These are phyloP conservation scores for Neopestalotiopsis rosae DNA, from an alignment of 2,329 filamentous ascomycete genomes.

Conservation along the genomic window DNA sequence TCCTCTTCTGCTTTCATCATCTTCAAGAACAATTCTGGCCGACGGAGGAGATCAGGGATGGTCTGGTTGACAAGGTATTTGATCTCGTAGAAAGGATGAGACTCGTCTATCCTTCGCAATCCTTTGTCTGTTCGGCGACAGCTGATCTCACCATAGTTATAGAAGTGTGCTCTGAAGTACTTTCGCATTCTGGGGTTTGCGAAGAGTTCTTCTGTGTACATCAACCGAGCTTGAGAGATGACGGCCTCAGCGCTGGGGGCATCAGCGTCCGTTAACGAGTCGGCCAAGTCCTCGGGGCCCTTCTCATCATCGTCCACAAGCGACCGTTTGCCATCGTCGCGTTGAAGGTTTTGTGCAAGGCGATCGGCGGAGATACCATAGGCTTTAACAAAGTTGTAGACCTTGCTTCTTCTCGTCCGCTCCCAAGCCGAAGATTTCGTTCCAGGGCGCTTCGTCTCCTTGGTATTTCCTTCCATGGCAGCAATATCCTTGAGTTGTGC, in stretches of 20 bases:
- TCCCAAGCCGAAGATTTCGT: slow-evolving; percentile 82
- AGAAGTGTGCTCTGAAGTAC: slow-evolving; percentile 82
- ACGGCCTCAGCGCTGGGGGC: slow-evolving; percentile 80
- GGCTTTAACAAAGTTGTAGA: slow-evolving; percentile 82
- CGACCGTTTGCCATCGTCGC: slow-evolving; percentile 67
- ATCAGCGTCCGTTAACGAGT: slow-evolving; percentile 73
- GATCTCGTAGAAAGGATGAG: slow-evolving; percentile 96
- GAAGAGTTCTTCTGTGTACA: slow-evolving; percentile 90
- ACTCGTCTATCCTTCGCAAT: slow-evolving; percentile 88
- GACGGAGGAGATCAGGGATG: slow-evolving; percentile 77
- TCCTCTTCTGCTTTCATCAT: slow-evolving; percentile 98
- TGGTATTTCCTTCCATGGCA: slow-evolving; percentile 64
- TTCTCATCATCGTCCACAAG: slow-evolving; percentile 84
- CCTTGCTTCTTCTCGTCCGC: slow-evolving; percentile 79
- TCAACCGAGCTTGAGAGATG: slow-evolving; percentile 78
- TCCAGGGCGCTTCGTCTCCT: slow-evolving; percentile 80
- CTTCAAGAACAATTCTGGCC: slow-evolving; percentile 89
- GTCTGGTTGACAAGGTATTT: slow-evolving; percentile 94
- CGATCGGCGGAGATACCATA: slow-evolving; percentile 91
- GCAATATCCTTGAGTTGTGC: slow-evolving; percentile 82
- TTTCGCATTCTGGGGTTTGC: slow-evolving; percentile 89
- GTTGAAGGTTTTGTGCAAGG: slow-evolving; percentile 84
- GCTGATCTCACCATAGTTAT: slow-evolving; percentile 82
- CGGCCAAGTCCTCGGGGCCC: slow-evolving; percentile 85
- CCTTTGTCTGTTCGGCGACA: slow-evolving; percentile 94